phyloP scores from a whole-genome alignment of 78 protist species.

The Dictyostelium capitatum region DNA sequence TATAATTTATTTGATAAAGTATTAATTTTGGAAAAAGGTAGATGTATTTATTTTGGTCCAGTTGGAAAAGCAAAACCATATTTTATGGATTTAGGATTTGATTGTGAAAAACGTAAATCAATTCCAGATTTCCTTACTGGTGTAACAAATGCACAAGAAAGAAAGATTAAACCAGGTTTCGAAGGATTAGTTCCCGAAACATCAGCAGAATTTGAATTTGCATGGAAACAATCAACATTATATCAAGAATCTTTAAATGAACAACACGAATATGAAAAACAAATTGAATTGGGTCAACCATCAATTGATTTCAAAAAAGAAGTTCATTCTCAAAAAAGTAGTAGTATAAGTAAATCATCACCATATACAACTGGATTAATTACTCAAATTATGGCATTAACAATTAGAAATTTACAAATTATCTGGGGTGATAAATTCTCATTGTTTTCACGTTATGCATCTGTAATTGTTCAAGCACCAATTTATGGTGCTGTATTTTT shows the following conservation, averaged over 20 bases:
- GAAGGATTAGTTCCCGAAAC: slow-evolving; percentile 41
- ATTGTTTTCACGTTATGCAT: slow-evolving; percentile 38
- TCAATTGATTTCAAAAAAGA: slow-evolving; percentile 41
- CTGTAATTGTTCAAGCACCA: slow-evolving; percentile 43
- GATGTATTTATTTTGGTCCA: slow-evolving; percentile 72
- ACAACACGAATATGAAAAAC: slow-evolving; percentile 20
- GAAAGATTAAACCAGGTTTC: slow-evolving; percentile 55
- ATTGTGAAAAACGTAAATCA: slow-evolving; percentile 53
- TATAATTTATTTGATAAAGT: slow-evolving; percentile 49
- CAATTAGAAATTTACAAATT: slow-evolving; percentile 49
- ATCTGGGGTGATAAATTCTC: slow-evolving; percentile 69
- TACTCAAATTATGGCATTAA: slow-evolving; percentile 61
- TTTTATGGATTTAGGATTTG: slow-evolving; percentile 39
- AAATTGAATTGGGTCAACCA: slow-evolving; percentile 49
- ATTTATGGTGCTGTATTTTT: slow-evolving; percentile 70
- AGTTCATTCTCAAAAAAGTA: slow-evolving; percentile 21
- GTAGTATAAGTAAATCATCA: slow-evolving; percentile 20
- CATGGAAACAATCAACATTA: slow-evolving; percentile 57
- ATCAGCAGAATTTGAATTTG: slow-evolving; percentile 31
- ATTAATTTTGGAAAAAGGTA: slow-evolving; percentile 52
- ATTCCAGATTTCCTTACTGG: slow-evolving; percentile 69
- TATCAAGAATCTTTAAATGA: not conserved
- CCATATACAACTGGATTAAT: slow-evolving; percentile 39
- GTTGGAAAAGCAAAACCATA: slow-evolving; percentile 31
- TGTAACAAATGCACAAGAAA: slow-evolving; percentile 72